Evolutionary conservation across 192 early-diverging fungal genomes (phyloP), one percentile per base, ranked within the genome.

Genomic region (Backusella parvicylindrica): DNA sequence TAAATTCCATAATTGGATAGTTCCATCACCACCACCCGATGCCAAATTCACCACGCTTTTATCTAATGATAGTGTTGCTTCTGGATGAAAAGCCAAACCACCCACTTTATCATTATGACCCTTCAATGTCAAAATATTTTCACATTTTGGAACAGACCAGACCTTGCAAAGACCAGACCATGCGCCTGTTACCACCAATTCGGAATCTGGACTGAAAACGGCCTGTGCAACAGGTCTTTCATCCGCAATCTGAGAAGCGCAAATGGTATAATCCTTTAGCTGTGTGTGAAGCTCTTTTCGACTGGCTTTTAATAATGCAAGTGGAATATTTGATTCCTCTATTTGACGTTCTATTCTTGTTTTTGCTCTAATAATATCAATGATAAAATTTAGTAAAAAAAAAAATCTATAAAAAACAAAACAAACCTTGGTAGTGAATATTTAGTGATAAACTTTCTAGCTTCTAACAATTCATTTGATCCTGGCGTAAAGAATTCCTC

Each of bases 21-120:
- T 71, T 2, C 89, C 88, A 79, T 98, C 97, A 6, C 91, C 88
- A n/a, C 85, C 91, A 28, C 96, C 90, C 18, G 89, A 90, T n/a
- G 92, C 98, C 36, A 99, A 81, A 72, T 98, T 95, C 9, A 92
- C 85, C 1, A 82, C 84, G 9, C 77, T 82, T 3, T 77, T 76
- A 63, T 81, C 84, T 77, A 90, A 86, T 1, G 79, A 76, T 16
- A 94, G 47, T 0, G 92, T 93, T 26, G 95, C 79, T 16, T 90
- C 75, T 6, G 97, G 97, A 72, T 98, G 96, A 79, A 95, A 98
- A 3, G 89, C 94, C 28, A 98, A 71, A 21, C 95, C 96, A 36
- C 93, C 93, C 28, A 99, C 90, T 37, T 94, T 91, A 71, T 97
- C 96, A 5, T 84, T 89, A 72, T 99, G 98, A 0, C 96, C 96